These are phyloP conservation scores for Gossypium longicalyx DNA, from an alignment of 345 rosid species.

Conservation along the genomic window DNA sequence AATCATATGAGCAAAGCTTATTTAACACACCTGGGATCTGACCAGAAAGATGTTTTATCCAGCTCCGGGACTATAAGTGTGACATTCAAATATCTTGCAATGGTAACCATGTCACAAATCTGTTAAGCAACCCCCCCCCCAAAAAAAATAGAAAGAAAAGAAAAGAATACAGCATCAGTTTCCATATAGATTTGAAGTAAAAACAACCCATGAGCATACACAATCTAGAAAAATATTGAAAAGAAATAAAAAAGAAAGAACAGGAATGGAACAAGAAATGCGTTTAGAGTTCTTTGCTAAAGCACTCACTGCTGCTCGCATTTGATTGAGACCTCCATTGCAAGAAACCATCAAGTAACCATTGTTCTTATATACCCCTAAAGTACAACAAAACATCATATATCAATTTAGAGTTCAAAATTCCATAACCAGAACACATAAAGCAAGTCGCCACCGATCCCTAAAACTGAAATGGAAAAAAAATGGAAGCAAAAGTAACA, in stretches of 20 bases:
- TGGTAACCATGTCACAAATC: slow-evolving; percentile 93
- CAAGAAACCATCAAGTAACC: slow-evolving; percentile 93
- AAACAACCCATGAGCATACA: slow-evolving; percentile 1
- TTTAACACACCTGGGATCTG: slow-evolving; percentile 69
- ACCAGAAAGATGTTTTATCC: slow-evolving; percentile 85
- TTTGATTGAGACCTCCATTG: slow-evolving; percentile 92
- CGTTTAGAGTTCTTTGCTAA: not conserved
- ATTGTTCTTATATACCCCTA: slow-evolving; percentile 91
- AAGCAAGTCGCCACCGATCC: not conserved
- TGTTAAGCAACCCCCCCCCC: slow-evolving; percentile 19
- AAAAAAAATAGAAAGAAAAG: too few relatives aligned
- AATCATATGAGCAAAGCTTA: not conserved
- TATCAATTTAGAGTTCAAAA: not conserved
- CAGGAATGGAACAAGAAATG: not conserved
- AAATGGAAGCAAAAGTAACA: not conserved
- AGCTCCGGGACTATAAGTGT: slow-evolving; percentile 87
- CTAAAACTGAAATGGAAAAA: not conserved
- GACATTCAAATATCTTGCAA: slow-evolving; percentile 76
- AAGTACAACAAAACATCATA: slow-evolving; percentile 9
- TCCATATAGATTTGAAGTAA: not conserved
- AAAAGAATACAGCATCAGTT: not conserved
- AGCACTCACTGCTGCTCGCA: slow-evolving; percentile 77
- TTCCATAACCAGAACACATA: not conserved
- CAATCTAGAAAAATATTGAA: not conserved
- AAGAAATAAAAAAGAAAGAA: not conserved